phyloP scores from a whole-genome alignment of 257 asterid genomes.

The Haberlea rhodopensis region DNA sequence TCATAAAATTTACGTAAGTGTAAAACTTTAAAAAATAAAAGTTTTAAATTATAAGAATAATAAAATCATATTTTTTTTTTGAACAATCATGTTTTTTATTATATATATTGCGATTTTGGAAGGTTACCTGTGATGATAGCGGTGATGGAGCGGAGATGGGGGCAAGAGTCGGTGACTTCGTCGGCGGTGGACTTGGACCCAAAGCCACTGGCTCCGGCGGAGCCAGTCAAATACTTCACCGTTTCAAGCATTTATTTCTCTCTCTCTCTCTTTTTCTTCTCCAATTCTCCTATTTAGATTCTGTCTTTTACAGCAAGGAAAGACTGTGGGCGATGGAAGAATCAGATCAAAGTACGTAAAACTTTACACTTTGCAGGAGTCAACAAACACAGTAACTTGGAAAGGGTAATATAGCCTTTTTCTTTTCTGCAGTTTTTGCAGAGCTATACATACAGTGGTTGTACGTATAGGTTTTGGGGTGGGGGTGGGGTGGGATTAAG shows the following conservation, averaged over 20 bases:
- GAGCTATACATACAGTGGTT: constrained; percentile 22
- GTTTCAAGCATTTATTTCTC: constrained; percentile 58
- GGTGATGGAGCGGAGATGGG: constrained; percentile 58
- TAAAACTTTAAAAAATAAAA: too few species aligned
- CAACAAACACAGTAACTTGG: constrained; percentile 29
- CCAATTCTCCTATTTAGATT: constrained; percentile 3
- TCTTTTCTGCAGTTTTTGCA: constrained; percentile 27
- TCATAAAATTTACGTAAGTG: too few species aligned
- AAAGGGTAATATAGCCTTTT: constrained; percentile 24
- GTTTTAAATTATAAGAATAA: too few species aligned
- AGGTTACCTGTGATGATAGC: constrained; percentile 78
- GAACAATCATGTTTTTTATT: too few species aligned
- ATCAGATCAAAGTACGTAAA: constrained; percentile 26
- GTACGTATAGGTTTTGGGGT: constrained; percentile 22
- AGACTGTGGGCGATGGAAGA: constrained; percentile 26
- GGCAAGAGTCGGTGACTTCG: constrained; percentile 52
- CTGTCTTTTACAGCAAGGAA: constrained; percentile 47
- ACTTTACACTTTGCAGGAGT: constrained; percentile 33
- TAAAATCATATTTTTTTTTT: background rate
- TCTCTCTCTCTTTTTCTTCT: background rate
- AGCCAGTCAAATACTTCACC: constrained; percentile 71
- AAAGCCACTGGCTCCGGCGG: constrained; percentile 76
- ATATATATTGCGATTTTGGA: constrained; percentile 25
- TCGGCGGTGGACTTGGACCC: constrained; percentile 87
- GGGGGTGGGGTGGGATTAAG: constrained; percentile 43